phyloP scores from a whole-genome alignment of 2,329 filamentous ascomycete genomes.

The Cytospora paraplurivora region DNA sequence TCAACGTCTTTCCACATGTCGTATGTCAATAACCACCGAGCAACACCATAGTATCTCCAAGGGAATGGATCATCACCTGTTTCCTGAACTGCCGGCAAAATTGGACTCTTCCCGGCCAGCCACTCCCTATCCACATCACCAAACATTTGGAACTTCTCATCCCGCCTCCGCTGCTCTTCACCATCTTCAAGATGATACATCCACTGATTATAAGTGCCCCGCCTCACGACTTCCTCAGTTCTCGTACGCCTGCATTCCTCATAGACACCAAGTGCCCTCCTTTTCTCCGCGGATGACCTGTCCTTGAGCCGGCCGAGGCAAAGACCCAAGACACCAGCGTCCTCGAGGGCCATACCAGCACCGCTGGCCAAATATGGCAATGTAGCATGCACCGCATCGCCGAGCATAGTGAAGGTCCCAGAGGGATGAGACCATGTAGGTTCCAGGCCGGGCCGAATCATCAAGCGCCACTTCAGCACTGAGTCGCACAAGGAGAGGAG shows the following conservation, averaged over 20 bases:
- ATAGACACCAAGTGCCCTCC: slow-evolving; percentile 48
- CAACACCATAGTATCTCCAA: slow-evolving; percentile 45
- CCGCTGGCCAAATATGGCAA: slow-evolving; percentile 61
- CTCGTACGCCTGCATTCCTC: slow-evolving; percentile 59
- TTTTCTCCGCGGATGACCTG: slow-evolving; percentile 40
- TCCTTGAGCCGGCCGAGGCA: slow-evolving; percentile 52
- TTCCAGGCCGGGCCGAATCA: slow-evolving; percentile 55
- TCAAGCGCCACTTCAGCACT: slow-evolving; percentile 63
- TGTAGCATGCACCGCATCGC: slow-evolving; percentile 66
- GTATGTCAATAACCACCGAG: slow-evolving; percentile 44
- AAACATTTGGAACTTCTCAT: slow-evolving; percentile 41
- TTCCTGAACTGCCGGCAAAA: slow-evolving; percentile 34
- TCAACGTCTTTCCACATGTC: slow-evolving; percentile 44
- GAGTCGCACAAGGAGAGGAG: slow-evolving; percentile 58
- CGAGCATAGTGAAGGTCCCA: slow-evolving; percentile 60
- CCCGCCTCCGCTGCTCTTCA: slow-evolving; percentile 55
- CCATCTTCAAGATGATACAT: slow-evolving; percentile 65
- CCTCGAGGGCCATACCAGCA: slow-evolving; percentile 63
- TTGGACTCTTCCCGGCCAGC: slow-evolving; percentile 32
- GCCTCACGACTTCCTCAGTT: slow-evolving; percentile 60
- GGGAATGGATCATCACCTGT: slow-evolving; percentile 46
- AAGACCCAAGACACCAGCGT: slow-evolving; percentile 58
- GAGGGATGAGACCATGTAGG: slow-evolving; percentile 57
- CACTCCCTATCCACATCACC: slow-evolving; percentile 38
- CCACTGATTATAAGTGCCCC: slow-evolving; percentile 63